Evolutionary conservation across 495 filamentous ascomycete genomes (phyloP).

Genomic region (Gamarada debralockiae): DNA sequence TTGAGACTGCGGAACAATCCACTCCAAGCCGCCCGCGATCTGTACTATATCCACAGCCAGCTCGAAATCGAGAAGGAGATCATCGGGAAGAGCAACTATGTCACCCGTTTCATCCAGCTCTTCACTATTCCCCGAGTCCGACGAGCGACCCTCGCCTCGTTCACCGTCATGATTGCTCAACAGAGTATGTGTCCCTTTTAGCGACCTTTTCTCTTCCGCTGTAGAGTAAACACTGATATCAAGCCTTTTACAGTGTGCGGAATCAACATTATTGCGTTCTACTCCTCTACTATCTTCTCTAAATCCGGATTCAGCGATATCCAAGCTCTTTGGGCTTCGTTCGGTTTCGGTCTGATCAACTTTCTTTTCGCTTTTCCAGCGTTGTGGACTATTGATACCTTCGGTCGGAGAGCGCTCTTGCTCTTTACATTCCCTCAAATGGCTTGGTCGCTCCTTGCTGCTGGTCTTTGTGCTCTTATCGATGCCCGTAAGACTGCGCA

Average conservation of each 20-base stretch:
- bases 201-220: conserved; percentile 48
- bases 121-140: conserved; percentile 57
- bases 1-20: conserved; percentile 55
- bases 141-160: conserved; percentile 54
- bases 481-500: conserved; percentile 44
- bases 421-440: conserved; percentile 84
- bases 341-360: conserved; percentile 75
- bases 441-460: conserved; percentile 68
- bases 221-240: background rate
- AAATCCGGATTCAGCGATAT: conserved; percentile 54
- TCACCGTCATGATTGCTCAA: conserved; percentile 71
- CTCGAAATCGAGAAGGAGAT: conserved; percentile 42
- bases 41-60: conserved; percentile 68
- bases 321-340: conserved; percentile 46
- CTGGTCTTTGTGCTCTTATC: conserved; percentile 68
- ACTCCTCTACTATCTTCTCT: conserved; percentile 69
- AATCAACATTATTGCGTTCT: conserved; percentile 76
- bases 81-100: conserved; percentile 37
- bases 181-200: conserved; percentile 81
- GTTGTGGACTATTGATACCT: conserved; percentile 81
- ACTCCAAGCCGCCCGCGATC: conserved; percentile 70
- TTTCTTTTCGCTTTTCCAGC: conserved; percentile 82
- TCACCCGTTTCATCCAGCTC: conserved; percentile 49
- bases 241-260: background rate
- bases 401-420: conserved; percentile 68